Base-by-base conservation (phyloP, 2,329 filamentous ascomycete species). In the Sphaerulina vaccinii region DNA sequence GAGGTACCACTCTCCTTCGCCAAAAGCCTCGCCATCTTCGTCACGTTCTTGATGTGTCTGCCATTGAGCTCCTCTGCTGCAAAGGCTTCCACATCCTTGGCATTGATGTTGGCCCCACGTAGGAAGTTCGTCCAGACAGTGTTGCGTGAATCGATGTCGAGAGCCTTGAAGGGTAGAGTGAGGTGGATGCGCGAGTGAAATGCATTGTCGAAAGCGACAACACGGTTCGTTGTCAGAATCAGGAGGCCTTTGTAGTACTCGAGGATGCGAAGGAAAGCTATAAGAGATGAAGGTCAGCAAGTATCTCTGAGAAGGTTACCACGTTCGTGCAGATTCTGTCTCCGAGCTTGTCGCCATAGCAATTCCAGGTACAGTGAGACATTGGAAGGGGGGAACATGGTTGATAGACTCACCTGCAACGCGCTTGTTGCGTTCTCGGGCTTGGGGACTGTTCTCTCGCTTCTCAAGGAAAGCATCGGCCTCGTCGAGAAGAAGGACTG, bases 41-140 rank as follows among this genome's bases (percentile, higher is more conserved):
- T 47, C 11, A 46, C 27, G 23, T 55, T 58, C 46, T 58, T 58
- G 21, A 58, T 58, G 22, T 55, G 55, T 21, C 52, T 16, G 10
- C 55, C 52, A 40, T 51, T 52, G 6, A 54, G 42, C 15, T 21
- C 13, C 40, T 54, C 42, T 3, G 38, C 27, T 3, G 54, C 54
- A 18, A 51, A 51, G 9, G 16, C 32, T 7, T 37, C 29, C 13
- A 54, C 13, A 27, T 52, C 51, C 15, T 33, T 15, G 2, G 23
- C 23, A 16, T 24, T 41, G 27, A 56, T 46, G 11, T 32, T 38
- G 4, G 50, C 27, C n/a, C 32, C 50, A 10, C 32, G 13, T 9
- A 54, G 18, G 69, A 95, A 95, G 71, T 90, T 85, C 70, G 85
- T 85, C 83, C 92, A 95, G 37, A 95, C 87, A 52, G 82, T 79